Base-by-base conservation (phyloP, 805 yeast species). In the Wickerhamomyces chambardii region DNA sequence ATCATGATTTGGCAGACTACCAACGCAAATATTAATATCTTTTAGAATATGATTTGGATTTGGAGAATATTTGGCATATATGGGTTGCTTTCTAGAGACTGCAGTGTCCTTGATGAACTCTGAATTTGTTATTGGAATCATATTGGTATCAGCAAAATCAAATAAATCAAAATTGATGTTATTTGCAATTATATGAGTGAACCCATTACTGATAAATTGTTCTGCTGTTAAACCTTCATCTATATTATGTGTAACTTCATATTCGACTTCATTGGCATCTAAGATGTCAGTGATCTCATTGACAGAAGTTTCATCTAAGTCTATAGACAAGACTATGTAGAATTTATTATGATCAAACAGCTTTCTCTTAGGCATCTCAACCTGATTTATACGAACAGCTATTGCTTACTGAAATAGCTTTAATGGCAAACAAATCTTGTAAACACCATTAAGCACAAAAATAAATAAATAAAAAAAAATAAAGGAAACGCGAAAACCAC, bases 51-150 rank as follows among this genome's bases (percentile, higher is more conserved):
- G 75, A 21, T 62, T 62, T 8, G 84, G 81, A 48, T 81, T 82
- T 0, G 96, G 94, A 14, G 84, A 75, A 53, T 70, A 87, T 2
- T 71, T 66, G 37, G 78, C 66, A 29, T 70, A 63, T 5, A 81
- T 73, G 19, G 67, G 63, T 12, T 68, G 51, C 36, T 68, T 64
- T 0, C 59, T 58, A 19, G 51, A 51, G 8, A 48, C 48, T 0
- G 67, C 48, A 3, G 79, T 70, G 28, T 70, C 75, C 21, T 53
- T 43, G 2, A 83, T 61, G 86, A 92, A 85, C 5, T 61, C 52
- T 0, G 77, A 66, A 0, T 70, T 68, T 14, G 84, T 80, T 1
- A 82, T 68, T 0, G 92, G 86, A 12, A 81, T 64, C 75, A 82
- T 66, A 27, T 68, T 58, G 14, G 62, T 61, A 26, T 59, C 61